Evolutionary conservation across 176 grass and related monocot genomes (phyloP).

Genomic region (Rhynchospora tenuis): DNA sequence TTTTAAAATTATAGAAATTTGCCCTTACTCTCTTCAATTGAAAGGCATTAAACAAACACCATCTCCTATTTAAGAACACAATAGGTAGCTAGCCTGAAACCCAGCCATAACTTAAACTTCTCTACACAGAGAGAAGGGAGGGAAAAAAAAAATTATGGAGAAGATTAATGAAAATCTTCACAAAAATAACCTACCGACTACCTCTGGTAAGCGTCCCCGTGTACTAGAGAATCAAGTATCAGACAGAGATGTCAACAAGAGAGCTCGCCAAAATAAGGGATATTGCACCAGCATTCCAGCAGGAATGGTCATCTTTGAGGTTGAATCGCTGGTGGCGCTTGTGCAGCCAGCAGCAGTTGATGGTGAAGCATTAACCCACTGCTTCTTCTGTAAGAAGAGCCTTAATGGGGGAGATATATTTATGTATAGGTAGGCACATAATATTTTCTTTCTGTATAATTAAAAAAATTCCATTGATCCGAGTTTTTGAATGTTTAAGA

Average conservation of each 20-base stretch:
- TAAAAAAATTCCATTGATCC: too few relatives aligned
- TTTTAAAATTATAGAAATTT: neutral
- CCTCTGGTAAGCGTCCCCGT: neutral
- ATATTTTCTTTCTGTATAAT: too few relatives aligned
- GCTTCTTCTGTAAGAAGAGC: neutral
- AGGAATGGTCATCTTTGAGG: conserved; percentile 5
- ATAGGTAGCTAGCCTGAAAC: neutral
- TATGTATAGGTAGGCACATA: conserved; percentile 23
- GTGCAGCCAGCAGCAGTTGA: neutral
- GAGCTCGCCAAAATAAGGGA: neutral
- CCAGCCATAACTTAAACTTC: neutral
- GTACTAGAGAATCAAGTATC: neutral
- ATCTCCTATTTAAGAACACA: conserved; percentile 20
- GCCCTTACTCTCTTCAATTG: neutral
- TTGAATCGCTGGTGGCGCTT: neutral
- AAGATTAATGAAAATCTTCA: neutral
- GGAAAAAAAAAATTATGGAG: neutral
- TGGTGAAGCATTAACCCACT: neutral
- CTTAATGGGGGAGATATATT: neutral
- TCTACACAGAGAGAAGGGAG: neutral
- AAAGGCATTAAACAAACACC: conserved; percentile 5
- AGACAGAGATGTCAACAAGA: neutral
- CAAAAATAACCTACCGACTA: neutral
- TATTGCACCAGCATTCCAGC: neutral
- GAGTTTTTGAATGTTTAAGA: too few relatives aligned